Conservation (phyloP, 768 basidiomycete species). For the Russula ochroleuca region DNA sequence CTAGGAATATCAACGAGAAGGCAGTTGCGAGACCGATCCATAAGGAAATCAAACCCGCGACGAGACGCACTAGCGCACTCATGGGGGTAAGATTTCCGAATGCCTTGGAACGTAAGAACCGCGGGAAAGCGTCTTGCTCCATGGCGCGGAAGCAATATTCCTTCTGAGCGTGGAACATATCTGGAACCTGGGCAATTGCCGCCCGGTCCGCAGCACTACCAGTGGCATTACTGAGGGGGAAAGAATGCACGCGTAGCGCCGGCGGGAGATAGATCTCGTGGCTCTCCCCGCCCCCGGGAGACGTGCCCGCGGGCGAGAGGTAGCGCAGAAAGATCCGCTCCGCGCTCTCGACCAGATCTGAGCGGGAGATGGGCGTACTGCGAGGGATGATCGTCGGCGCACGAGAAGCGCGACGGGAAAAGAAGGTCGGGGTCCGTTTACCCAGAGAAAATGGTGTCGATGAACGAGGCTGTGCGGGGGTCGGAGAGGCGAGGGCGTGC, state of each 20-base stretch:
- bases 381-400: conserved; percentile 94
- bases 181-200: conserved; percentile 85
- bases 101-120: conserved; percentile 95
- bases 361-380: conserved; percentile 82
- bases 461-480: conserved; percentile 48
- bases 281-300: conserved; percentile 76
- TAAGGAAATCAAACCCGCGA: conserved; percentile 76
- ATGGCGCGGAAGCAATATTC: conserved; percentile 95
- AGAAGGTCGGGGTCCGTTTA: conserved; percentile 70
- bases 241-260: conserved; percentile 82
- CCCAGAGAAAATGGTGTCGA: conserved; percentile 77
- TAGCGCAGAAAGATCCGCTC: conserved; percentile 96
- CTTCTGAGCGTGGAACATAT: conserved; percentile 96
- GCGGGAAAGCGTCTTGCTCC: conserved; percentile 91
- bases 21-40: conserved; percentile 94
- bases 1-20: conserved; percentile 90
- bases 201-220: conserved; percentile 61
- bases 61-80: conserved; percentile 79
- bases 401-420: conserved; percentile 73
- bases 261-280: conserved; percentile 98
- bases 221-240: conserved; percentile 81
- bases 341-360: conserved; percentile 87
- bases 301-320: conserved; percentile 75
- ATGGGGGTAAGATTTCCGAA: conserved; percentile 95
- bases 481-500: conserved; percentile 31